A percentile compares a stretch with the other conserved stretches of the same genome.
These are phyloP conservation scores for Moniliella sp. DNA, from an alignment of 1,284 basidiomycete genomes.

Conservation along the genomic window DNA sequence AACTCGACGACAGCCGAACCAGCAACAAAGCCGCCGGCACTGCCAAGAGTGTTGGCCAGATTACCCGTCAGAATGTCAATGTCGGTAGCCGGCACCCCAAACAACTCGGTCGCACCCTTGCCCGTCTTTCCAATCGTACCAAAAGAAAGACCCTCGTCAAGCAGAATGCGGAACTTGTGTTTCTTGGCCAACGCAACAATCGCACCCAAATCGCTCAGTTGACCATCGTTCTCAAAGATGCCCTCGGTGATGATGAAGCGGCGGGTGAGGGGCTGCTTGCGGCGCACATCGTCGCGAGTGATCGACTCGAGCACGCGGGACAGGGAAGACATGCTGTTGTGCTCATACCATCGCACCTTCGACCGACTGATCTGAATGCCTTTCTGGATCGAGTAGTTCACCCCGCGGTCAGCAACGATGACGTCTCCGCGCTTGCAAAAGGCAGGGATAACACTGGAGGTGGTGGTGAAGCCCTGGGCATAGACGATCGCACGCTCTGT, in stretches of 20 bases:
- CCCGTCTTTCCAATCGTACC: slow-evolving; percentile 78
- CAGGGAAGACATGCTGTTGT: slow-evolving; percentile 74
- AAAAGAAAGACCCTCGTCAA: slow-evolving; percentile 84
- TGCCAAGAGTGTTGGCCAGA: slow-evolving; percentile 59
- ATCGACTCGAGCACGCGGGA: slow-evolving; percentile 64
- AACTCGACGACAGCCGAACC: slow-evolving; percentile 61
- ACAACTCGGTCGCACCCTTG: slow-evolving; percentile 77
- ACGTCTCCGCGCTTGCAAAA: slow-evolving; percentile 95
- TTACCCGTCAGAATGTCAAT: slow-evolving; percentile 50
- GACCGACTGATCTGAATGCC: slow-evolving; percentile 88
- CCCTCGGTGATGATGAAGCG: slow-evolving; percentile 93
- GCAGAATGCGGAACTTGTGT: slow-evolving; percentile 81
- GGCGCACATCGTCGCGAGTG: slow-evolving; percentile 67
- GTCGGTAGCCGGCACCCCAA: slow-evolving; percentile 50
- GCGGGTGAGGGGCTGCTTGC: slow-evolving; percentile 57
- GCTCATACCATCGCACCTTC: slow-evolving; percentile 81
- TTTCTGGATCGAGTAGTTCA: slow-evolving; percentile 87
- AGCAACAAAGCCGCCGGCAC: slow-evolving; percentile 83
- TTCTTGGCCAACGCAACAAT: slow-evolving; percentile 81
- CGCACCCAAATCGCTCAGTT: slow-evolving; percentile 69
- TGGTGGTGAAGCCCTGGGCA: slow-evolving; percentile 75
- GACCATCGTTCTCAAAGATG: slow-evolving; percentile 81
- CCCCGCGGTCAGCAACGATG: slow-evolving; percentile 82
- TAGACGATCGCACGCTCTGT: slow-evolving; percentile 76
- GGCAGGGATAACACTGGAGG: slow-evolving; percentile 80